Evolutionary conservation across 163 green algal genomes (phyloP), one percentile per base, ranked within the genome.

Genomic region (Chlamydomonas reinhardtii): DNA sequence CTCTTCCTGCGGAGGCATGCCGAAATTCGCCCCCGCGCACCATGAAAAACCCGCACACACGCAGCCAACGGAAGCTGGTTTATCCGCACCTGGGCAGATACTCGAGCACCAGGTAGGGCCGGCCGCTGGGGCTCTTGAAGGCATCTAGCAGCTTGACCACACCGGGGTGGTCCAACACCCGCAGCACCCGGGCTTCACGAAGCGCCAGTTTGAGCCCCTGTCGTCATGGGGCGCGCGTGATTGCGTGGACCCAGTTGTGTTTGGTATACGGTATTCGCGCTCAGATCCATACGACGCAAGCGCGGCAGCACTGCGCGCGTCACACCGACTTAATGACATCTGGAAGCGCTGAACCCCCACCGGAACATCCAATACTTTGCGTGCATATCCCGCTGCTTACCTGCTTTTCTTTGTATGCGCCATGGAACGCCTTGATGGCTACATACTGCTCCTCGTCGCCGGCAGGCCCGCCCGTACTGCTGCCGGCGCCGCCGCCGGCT

Each of bases 81-180:
- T n/a, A n/a, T n/a, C n/a, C n/a, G n/a, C 54, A 80, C 74, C 74
- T 70, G 15, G 74, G 74, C n/a, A 80, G 25, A 34, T 69, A 69
- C 54, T 80, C 52, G 15, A 84, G 80, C 17, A 83, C 76, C 27
- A 89, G 76, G 76, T 85, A 79, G 37, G 82, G 74, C 31, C 71
- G 70, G 17, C 84, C 76, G 32, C 70, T 82, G 25, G 66, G 56
- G 70, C 70, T 73, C 17, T 61, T 35, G 59, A 85, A 86, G 16
- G 76, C 76, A 15, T 79, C 84, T 6, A 73, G 54, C 75, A 89
- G 74, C 19, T 56, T 22, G 4, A 89, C 84, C 56, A 85, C 70
- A 17, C 80, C 76, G 9, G 56, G 76, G 61, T 89, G 76, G 37
- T 89, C 35, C 0, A 69, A 9, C 9, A 64, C 59, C 20, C 48